phyloP scores from a whole-genome alignment of 345 rosid species.

The Hypericum androsaemum region DNA sequence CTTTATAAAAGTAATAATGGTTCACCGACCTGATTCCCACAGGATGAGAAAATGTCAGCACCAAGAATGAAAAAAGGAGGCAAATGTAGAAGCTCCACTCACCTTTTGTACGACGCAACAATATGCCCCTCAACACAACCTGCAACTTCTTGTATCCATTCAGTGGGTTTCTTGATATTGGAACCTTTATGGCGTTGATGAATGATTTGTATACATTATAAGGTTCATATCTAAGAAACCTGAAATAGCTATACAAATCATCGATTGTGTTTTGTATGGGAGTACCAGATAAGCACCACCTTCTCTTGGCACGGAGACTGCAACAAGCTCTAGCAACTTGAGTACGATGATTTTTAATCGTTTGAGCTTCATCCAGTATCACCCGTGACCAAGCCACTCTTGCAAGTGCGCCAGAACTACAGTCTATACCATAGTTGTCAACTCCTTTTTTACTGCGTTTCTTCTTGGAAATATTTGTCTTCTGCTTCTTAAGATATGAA shows the following conservation, averaged over 20 bases:
- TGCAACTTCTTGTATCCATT: conserved; percentile 91
- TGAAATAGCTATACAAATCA: conserved; percentile 92
- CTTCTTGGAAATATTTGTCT: conserved; percentile 32
- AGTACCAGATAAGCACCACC: conserved; percentile 99
- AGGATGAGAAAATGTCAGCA: neutral
- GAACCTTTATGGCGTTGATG: conserved; percentile 50
- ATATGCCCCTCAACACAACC: conserved; percentile 72
- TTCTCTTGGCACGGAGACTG: conserved; percentile 84
- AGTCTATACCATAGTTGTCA: conserved; percentile 44
- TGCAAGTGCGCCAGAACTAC: conserved; percentile 65
- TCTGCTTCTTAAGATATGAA: conserved; percentile 47
- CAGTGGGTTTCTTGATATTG: conserved; percentile 55
- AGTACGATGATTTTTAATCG: conserved; percentile 93
- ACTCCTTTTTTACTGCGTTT: conserved; percentile 50
- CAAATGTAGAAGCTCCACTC: conserved; percentile 14
- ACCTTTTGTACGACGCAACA: conserved; percentile 99
- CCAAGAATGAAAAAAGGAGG: conserved; percentile 5
- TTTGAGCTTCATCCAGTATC: conserved; percentile 95
- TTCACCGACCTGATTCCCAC: neutral
- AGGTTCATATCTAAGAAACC: conserved; percentile 85
- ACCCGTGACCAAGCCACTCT: conserved; percentile 77
- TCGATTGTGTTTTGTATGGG: conserved; percentile 88
- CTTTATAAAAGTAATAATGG: no score
- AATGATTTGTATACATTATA: conserved; percentile 62
- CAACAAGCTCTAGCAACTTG: conserved; percentile 98